Percentiles rank a stretch among this genome's conserved stretches.
These are phyloP conservation scores for Phytophthora macrochlamydospora DNA, from an alignment of 352 stramenopile species.

Conservation along the genomic window DNA sequence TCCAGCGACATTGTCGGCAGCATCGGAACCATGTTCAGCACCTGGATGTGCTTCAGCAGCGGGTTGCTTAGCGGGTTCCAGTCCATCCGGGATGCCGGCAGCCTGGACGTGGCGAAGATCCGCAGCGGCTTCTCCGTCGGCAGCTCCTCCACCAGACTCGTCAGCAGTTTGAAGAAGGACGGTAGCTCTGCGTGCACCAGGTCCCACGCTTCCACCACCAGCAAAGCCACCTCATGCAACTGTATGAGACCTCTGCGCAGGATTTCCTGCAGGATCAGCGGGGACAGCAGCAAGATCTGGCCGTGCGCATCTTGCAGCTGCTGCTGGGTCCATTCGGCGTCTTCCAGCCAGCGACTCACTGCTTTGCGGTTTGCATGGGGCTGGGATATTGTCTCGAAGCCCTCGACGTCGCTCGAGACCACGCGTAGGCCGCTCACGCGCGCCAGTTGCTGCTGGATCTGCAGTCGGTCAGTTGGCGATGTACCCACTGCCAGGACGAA, in stretches of 20 bases:
- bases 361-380: not conserved
- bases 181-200: conserved; percentile 64
- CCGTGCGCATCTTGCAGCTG: conserved; percentile 28
- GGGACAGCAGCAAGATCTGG: conserved; percentile 53
- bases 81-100: conserved; percentile 58
- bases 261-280: conserved; percentile 42
- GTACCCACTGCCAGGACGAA: conserved; percentile 53
- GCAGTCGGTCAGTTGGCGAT: conserved; percentile 27
- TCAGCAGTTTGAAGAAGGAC: conserved; percentile 58
- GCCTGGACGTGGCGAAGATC: conserved; percentile 66
- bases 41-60: conserved; percentile 64
- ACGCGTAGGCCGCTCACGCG: conserved; percentile 48
- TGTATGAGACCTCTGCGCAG: conserved; percentile 38
- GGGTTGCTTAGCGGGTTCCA: conserved; percentile 51
- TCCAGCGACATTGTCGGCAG: conserved; percentile 26
- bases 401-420: conserved; percentile 35
- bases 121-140: conserved; percentile 13
- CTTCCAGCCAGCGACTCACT: conserved; percentile 21
- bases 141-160: conserved; percentile 18
- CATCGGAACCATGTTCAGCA: conserved; percentile 66
- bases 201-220: conserved; percentile 73
- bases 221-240: conserved; percentile 38
- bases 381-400: not conserved
- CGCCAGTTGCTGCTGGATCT: conserved; percentile 44
- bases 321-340: conserved; percentile 14